Conservation (phyloP, 768 basidiomycete species). For the Pleurotus sapidus region DNA sequence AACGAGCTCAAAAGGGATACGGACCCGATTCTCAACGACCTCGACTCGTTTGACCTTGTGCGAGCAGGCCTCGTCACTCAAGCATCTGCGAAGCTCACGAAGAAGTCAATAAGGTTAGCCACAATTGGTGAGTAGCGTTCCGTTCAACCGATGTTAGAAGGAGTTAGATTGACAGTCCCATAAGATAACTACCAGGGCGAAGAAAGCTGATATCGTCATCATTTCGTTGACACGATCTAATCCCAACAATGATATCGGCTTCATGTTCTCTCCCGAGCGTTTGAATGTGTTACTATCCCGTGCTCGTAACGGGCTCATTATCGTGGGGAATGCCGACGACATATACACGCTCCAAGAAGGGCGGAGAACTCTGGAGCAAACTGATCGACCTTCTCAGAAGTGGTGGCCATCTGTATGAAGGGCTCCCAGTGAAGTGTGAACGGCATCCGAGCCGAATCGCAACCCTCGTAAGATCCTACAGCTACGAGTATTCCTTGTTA, state of each 20-base stretch:
- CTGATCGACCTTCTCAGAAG: slow-evolving; percentile 43
- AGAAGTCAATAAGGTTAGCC: slow-evolving; percentile 50
- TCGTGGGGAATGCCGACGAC: slow-evolving; percentile 65
- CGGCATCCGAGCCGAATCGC: slow-evolving; percentile 43
- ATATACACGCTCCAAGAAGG: slow-evolving; percentile 50
- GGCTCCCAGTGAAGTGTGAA: slow-evolving; percentile 58
- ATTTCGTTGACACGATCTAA: slow-evolving; percentile 63
- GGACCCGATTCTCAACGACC: slow-evolving; percentile 62
- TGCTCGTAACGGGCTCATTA: slow-evolving; percentile 60
- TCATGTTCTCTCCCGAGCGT: slow-evolving; percentile 69
- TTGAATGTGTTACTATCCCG: slow-evolving; percentile 71
- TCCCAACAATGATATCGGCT: slow-evolving; percentile 52
- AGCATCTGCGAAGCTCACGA: slow-evolving; percentile 33
- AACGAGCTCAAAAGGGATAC: slow-evolving; percentile 39
- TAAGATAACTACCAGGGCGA: slow-evolving; percentile 78
- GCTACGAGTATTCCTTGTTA: slow-evolving; percentile 6
- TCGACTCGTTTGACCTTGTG: slow-evolving; percentile 57
- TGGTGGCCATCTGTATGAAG: slow-evolving; percentile 49
- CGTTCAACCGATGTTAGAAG: neutral
- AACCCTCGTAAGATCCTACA: slow-evolving; percentile 24
- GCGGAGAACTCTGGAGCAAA: slow-evolving; percentile 46
- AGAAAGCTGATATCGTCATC: slow-evolving; percentile 68
- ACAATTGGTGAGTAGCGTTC: slow-evolving; percentile 52
- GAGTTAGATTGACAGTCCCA: neutral
- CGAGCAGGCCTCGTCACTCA: slow-evolving; percentile 51